Base-by-base conservation (phyloP, 768 basidiomycete genomes). In the Xanthoconium purpureum region DNA sequence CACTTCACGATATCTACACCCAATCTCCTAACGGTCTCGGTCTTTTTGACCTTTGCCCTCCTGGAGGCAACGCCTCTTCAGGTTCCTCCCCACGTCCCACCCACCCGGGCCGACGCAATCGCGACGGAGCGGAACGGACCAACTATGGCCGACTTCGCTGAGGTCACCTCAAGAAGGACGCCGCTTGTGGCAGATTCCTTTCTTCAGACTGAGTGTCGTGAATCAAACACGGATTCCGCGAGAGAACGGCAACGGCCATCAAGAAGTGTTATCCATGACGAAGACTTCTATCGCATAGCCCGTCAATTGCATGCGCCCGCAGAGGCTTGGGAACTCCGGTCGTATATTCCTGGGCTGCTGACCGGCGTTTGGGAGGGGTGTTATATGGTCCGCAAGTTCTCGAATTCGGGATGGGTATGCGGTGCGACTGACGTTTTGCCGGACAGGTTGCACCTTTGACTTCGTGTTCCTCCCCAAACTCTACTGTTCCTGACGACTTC, bases 281-380 rank as follows among this genome's bases (percentile, higher is more conserved):
- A 73, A 65, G 74, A 73, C 64, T 76, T 77, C 69, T 66, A 68
- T 69, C 74, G 73, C 54, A 64, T 70, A 55, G 61, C 66, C 42
- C 64, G 55, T 35, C 57, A 38, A 35, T 20, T 62, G 49, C 42
- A 55, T 12, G 47, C 55, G 39, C 59, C 56, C 28, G 40, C 52
- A 55, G 64, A 66, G 12, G 62, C 62, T 56, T 59, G 63, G 57
- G 66, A 68, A 54, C 62, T 58, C n/a, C 63, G 66, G 47, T 59
- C 66, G 28, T 77, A 75, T 61, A 63, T 71, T 62, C 76, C 78
- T 38, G 81, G 81, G 17, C 66, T 74, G 35, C 73, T 86, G 52
- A 73, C 80, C 30, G 84, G 83, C 4, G 63, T 79, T 56, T 87
- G 85, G 85, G 79, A 85, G 69, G 85, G 85, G 1, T 74, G 73